Evolutionary conservation across 2,329 filamentous ascomycete species (phyloP), one percentile per base, ranked within the genome.

Genomic region (Lasiodiplodia sp.): DNA sequence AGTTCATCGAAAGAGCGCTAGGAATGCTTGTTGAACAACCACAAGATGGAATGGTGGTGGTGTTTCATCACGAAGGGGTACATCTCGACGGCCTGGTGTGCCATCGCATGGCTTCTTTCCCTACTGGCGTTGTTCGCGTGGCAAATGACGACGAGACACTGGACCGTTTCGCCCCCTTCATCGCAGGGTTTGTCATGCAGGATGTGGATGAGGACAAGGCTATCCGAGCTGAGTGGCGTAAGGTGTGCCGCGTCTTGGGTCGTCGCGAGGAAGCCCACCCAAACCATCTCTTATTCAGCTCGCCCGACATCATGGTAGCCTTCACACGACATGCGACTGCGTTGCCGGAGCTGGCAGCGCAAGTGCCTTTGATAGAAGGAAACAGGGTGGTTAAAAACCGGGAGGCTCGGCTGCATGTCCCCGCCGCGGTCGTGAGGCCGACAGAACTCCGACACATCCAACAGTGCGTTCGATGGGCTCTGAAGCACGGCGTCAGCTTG

Each of bases 11-110:
- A 73, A 71, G 69, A 21, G 82, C 85, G 2, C 73, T 90, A 8
- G 71, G 75, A 21, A 80, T 87, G 81, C 84, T 90, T 38, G 75
- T 71, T 69, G 71, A 80, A 67, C 68, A 72, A 40, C 75, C 78
- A 70, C 70, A 76, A 68, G 79, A 72, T n/a, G 83, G 81, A 66
- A 73, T 86, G 31, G 82, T 88, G 1, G 78, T 84, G 2, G 80
- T 89, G 60, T 88, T 89, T 72, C 87, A 90, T 79, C 86, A 84
- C n/a, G 78, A 83, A 40, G 77, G 74, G 0, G 70, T 86, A n/a
- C 44, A 81, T 16, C 70, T 89, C 23, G 77, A 83, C 16, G 83
- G 80, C 40, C 76, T 90, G 69, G 80, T 84, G 7, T 85, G 82
- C 72, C 78, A 86, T 73, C 78, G 70, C 71, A 84, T 81, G 4